Base-by-base conservation (phyloP, 441 rosid species). In the Raphanus hybrid region DNA sequence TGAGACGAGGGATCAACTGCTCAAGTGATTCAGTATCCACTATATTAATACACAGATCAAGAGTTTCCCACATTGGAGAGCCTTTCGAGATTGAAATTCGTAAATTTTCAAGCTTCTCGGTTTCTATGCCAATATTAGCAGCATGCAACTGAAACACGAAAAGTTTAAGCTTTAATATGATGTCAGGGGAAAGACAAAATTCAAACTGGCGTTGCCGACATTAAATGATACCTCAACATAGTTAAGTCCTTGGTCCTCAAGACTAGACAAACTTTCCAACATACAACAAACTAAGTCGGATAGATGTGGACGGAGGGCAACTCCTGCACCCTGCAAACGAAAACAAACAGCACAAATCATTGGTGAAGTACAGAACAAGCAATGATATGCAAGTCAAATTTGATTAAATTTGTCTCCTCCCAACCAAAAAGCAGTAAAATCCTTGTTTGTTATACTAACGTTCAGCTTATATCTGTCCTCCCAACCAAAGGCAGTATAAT, bases 61-160 rank as follows among this genome's bases (percentile, higher is more conserved):
- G 97, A 75, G 99, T 96, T 86, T 96, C 99, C 99, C 99, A 96
- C 99, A 96, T 96, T 55, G 98, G 96, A 82, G 99, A 96, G 83
- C 96, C 86, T 87, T 92, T 96, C 45, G 99, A 90, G 79, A 93
- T 91, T 76, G 99, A 93, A 75, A 96, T 85, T 71, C 99, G 90
- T 79, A 96, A 85, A 86, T 85, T 92, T 79, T 96, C 99, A 76
- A 96, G 91, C 89, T 92, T 96, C 84, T 93, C 99, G 60, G 91
- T 86, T 81, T 93, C 90, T 77, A 96, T 87, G 85, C 99, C 99
- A 76, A 82, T 92, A 84, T 90, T 93, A 80, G 94, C 96, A 55
- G 99, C 99, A 86, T 96, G 99, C 91, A 96, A 82, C 98, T 96
- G 85, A 72, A 85, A 81, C 64, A 80, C 15, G 23, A 77, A 41